phyloP scores from a whole-genome alignment of 345 rosid species.

The Ceriops decandra region DNA sequence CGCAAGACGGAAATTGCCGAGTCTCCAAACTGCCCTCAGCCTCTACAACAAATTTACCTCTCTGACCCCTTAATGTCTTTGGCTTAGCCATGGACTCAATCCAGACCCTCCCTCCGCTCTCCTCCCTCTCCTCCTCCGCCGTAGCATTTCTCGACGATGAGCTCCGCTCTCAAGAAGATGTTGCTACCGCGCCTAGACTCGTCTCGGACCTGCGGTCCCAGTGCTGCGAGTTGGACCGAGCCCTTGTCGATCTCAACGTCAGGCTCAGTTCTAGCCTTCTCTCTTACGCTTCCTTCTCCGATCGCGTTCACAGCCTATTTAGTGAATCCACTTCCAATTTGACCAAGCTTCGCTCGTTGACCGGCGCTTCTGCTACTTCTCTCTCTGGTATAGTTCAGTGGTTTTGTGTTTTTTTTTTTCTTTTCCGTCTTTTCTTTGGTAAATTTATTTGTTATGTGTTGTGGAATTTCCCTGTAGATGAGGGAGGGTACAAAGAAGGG shows the following conservation, averaged over 20 bases:
- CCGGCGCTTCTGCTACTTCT: slow-evolving; percentile 27
- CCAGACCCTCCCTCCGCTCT: slow-evolving; percentile 45
- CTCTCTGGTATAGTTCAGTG: slow-evolving; percentile 39
- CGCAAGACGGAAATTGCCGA: neutral
- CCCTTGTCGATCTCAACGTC: slow-evolving; percentile 45
- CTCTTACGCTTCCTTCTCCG: slow-evolving; percentile 65
- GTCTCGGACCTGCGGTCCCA: slow-evolving; percentile 54
- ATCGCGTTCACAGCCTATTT: slow-evolving; percentile 40
- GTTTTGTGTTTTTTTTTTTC: neutral
- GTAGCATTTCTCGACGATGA: slow-evolving; percentile 52
- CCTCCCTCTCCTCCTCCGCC: slow-evolving; percentile 43
- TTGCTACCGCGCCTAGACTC: slow-evolving; percentile 41
- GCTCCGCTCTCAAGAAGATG: slow-evolving; percentile 40
- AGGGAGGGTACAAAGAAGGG: slow-evolving; percentile 26
- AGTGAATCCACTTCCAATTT: slow-evolving; percentile 39
- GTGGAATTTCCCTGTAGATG: slow-evolving; percentile 25
- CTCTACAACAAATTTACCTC: slow-evolving; percentile 14
- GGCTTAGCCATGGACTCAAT: slow-evolving; percentile 37
- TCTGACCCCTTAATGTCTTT: slow-evolving; percentile 19
- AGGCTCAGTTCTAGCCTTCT: slow-evolving; percentile 49
- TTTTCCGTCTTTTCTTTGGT: neutral
- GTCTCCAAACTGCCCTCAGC: slow-evolving; percentile 10
- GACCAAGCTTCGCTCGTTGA: slow-evolving; percentile 50
- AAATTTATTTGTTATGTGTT: neutral
- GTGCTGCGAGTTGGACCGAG: slow-evolving; percentile 56